Evolutionary conservation across 495 filamentous ascomycete genomes (phyloP).

Genomic region (Letharia columbiana): DNA sequence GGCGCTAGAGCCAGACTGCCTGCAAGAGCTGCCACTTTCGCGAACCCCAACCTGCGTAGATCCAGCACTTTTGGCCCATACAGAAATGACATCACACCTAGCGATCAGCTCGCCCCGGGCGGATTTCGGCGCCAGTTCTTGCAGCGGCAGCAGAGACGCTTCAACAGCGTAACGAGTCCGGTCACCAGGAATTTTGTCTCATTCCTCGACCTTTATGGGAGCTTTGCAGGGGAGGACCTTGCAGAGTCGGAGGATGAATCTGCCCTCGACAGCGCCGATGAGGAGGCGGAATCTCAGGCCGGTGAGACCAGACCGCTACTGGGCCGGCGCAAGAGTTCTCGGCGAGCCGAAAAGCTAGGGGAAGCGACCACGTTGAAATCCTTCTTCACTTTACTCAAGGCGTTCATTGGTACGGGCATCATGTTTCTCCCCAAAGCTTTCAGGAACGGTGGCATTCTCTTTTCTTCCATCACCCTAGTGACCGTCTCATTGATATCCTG

Average conservation of each 20-base stretch:
- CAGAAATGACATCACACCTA: conserved; percentile 32
- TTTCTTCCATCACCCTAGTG: conserved; percentile 52
- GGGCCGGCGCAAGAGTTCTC: conserved; percentile 38
- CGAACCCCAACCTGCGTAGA: conserved; percentile 32
- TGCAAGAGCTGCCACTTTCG: conserved; percentile 52
- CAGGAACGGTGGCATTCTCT: conserved; percentile 58
- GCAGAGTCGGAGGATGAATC: conserved; percentile 56
- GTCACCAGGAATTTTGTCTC: conserved; percentile 58
- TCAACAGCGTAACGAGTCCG: conserved; percentile 38
- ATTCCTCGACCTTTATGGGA: conserved; percentile 61
- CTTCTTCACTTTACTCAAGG: conserved; percentile 60
- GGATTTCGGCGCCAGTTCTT: conserved; percentile 56
- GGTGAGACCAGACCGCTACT: conserved; percentile 46
- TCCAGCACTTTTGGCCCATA: conserved; percentile 18
- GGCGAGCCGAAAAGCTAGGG: conserved; percentile 35
- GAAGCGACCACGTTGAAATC: conserved; percentile 53
- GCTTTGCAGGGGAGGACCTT: conserved; percentile 64
- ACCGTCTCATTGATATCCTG: conserved; percentile 46
- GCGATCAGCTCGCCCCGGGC: conserved; percentile 48
- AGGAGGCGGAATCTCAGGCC: conserved; percentile 37
- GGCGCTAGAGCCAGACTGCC: conserved; percentile 42
- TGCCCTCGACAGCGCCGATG: conserved; percentile 33
- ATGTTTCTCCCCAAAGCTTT: conserved; percentile 64
- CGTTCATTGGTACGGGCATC: conserved; percentile 58
- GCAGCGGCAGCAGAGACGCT: conserved; percentile 38